Base-by-base conservation (phyloP, 1,284 basidiomycete species). In the Schizophyllum amplum region DNA sequence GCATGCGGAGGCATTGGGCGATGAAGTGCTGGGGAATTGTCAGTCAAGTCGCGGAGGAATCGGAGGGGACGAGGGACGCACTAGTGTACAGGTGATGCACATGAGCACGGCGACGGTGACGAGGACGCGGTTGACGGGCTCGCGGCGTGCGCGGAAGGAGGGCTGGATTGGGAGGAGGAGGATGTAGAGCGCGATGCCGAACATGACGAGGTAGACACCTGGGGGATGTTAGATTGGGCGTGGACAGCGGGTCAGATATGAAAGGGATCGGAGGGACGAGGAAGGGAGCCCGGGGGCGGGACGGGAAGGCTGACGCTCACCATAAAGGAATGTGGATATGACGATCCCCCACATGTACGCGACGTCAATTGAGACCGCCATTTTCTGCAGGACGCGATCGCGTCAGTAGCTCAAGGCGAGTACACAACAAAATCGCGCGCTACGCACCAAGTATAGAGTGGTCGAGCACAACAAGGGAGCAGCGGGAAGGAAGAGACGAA, bases 311-410 rank as follows among this genome's bases (percentile, higher is more conserved):
- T 24, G 5, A 17, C 24, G 42, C 52, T 20, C 24, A 53, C 52
- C 52, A 53, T 24, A 53, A 13, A 53, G 23, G 25, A 53, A 53
- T 7, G 52, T 15, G 1, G 52, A 53, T 11, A 53, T 26, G 25
- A 33, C 42, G 23, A 53, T 53, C n/a, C 52, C 52, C 52, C 52
- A 53, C 22, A 53, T 20, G 23, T 53, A 53, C 23, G 52, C 52
- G 15, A 53, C 24, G 20, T 53, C 52, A 4, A 53, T 26, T 22
- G 52, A 53, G 33, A 42, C 13, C 33, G 33, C 33, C 33, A 42
- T 42, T 3, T n/a, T 9, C 33, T 42, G 33, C 33, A 17, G 13
- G 33, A 42, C 33, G 33, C 33, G 33, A n/a, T n/a, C n/a, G n/a
- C n/a, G n/a, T n/a, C n/a, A n/a, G n/a, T n/a, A n/a, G n/a, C n/a